A percentile compares a stretch with the other conserved stretches of the same genome.
These are phyloP conservation scores for Hypholoma sublateritium DNA, from an alignment of 768 basidiomycete genomes.

Conservation along the genomic window DNA sequence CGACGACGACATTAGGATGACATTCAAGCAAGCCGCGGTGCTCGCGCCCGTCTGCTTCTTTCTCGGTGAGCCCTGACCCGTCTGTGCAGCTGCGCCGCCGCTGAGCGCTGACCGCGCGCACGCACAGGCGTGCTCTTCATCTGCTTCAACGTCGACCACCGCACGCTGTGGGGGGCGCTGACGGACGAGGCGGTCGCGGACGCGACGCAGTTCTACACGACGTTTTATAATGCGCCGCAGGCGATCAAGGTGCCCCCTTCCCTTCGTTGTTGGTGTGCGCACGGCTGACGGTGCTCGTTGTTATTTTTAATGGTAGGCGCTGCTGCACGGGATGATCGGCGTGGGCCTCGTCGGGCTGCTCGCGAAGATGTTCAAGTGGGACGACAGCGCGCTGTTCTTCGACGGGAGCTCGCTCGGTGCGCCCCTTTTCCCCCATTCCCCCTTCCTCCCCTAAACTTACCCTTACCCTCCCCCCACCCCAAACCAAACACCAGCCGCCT, in stretches of 20 bases:
- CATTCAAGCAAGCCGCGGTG: slow-evolving; percentile 88
- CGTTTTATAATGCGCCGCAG: slow-evolving; percentile 90
- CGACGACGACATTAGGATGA: slow-evolving; percentile 49
- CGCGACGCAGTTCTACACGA: slow-evolving; percentile 87
- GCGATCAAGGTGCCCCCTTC: slow-evolving; percentile 77
- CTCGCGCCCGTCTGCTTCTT: slow-evolving; percentile 88
- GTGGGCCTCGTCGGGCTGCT: slow-evolving; percentile 75
- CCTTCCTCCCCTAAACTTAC: too few species aligned
- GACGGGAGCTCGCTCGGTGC: slow-evolving; percentile 87
- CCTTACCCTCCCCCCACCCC: too few species aligned
- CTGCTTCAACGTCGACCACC: slow-evolving; percentile 86
- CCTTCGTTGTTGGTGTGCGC: not conserved
- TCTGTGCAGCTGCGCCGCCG: not conserved
- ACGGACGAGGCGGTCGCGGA: slow-evolving; percentile 68
- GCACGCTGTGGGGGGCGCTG: slow-evolving; percentile 69
- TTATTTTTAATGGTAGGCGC: slow-evolving; percentile 49
- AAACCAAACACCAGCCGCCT: slow-evolving; percentile 50
- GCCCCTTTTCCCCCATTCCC: slow-evolving; percentile 24
- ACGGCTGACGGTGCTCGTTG: not conserved
- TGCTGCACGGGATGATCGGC: slow-evolving; percentile 83
- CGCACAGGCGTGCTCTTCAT: slow-evolving; percentile 74
- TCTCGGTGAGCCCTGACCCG: slow-evolving; percentile 50
- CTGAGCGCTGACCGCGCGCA: not conserved
- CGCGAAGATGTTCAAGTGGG: slow-evolving; percentile 83
- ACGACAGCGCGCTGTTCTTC: slow-evolving; percentile 93